Conservation (phyloP, 106 monocot genomes). For the Apostasia shenzhenica region DNA sequence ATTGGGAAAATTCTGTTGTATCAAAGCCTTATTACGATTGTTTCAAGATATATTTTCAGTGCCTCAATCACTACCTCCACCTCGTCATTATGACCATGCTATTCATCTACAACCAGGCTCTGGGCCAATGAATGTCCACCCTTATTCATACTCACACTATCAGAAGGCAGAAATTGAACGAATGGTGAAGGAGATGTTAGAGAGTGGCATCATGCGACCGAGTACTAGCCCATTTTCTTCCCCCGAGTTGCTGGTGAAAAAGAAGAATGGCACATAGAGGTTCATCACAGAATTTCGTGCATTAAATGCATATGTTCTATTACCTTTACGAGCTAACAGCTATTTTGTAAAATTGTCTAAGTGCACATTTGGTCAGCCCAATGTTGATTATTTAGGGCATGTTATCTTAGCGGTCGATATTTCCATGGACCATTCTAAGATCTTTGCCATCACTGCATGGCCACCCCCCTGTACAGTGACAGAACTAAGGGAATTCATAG, state of each 20-base stretch:
- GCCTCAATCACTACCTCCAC: slow-evolving; percentile 1
- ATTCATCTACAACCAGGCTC: background rate
- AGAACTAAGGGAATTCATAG: no score
- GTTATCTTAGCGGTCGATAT: no score
- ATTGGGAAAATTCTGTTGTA: no score
- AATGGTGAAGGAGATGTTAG: background rate
- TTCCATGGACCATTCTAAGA: no score
- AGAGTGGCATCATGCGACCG: background rate
- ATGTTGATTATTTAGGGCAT: no score
- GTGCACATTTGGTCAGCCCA: no score
- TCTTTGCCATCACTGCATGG: no score
- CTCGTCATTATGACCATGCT: background rate
- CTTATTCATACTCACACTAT: background rate
- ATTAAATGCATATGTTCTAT: no score
- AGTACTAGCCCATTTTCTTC: background rate
- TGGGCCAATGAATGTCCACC: background rate
- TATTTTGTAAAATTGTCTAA: no score
- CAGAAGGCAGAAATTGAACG: background rate
- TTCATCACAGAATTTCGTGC: no score
- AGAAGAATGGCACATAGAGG: background rate
- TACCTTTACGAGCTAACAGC: no score
- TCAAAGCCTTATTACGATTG: background rate
- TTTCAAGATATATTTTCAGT: background rate
- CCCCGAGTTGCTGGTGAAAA: background rate
- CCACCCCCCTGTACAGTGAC: no score